A percentile compares a stretch with the other conserved stretches of the same genome.
These are phyloP conservation scores for Cordyceps pruinosa DNA, from an alignment of 2,329 filamentous ascomycete genomes.

Conservation along the genomic window DNA sequence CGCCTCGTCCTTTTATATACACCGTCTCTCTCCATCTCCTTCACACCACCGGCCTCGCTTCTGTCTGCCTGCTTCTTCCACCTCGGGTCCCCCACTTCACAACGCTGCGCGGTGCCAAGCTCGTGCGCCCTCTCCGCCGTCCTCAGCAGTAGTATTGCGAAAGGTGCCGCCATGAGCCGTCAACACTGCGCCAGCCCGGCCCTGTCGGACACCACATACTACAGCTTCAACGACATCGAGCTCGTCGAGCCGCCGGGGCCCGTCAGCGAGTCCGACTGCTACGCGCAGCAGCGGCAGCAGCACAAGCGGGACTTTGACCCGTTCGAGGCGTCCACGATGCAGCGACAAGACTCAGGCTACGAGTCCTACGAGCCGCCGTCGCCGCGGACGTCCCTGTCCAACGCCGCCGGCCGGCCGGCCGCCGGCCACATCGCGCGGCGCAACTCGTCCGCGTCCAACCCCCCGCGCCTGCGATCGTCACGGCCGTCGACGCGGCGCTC, in stretches of 20 bases:
- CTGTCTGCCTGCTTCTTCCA: not conserved
- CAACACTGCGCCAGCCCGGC: conserved; percentile 33
- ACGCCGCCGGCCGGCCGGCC: conserved; percentile 19
- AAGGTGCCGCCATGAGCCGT: conserved; percentile 18
- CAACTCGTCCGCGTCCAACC: conserved; percentile 15
- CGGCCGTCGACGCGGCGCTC: conserved; percentile 37
- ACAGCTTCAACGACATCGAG: conserved; percentile 48
- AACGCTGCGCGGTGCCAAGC: not conserved
- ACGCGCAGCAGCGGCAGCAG: conserved; percentile 7
- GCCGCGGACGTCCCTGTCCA: conserved; percentile 32
- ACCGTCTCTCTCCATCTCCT: not conserved
- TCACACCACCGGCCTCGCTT: not conserved
- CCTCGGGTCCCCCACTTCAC: not conserved
- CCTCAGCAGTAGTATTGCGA: not conserved
- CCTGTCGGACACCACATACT: conserved; percentile 44
- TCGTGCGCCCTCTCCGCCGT: not conserved
- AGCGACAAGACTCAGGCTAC: conserved; percentile 53
- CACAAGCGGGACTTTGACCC: conserved; percentile 9
- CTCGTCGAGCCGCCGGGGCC: conserved; percentile 34
- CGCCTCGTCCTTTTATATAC: conserved; percentile 3
- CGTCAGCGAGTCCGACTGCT: conserved; percentile 17
- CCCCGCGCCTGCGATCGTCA: conserved; percentile 26
- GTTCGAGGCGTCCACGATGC: conserved; percentile 34
- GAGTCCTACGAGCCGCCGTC: conserved; percentile 37
- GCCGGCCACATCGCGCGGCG: conserved; percentile 14